Conservation (phyloP, 2,329 filamentous ascomycete species). For the Fusarium paranaense region DNA sequence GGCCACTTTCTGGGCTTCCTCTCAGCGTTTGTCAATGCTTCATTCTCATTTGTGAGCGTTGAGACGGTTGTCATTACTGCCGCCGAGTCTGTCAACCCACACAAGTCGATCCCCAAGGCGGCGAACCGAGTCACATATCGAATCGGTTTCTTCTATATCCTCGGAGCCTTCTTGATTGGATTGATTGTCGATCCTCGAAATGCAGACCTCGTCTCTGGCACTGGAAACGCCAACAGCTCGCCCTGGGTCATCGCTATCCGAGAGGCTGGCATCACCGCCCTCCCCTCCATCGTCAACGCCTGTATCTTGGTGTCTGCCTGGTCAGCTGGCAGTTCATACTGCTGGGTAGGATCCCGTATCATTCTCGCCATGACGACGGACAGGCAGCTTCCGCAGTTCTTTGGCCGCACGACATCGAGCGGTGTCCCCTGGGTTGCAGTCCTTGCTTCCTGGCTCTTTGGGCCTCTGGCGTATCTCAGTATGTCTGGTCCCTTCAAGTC, state of each 20-base stretch:
- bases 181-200: conserved; percentile 74
- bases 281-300: conserved; percentile 76
- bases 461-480: conserved; percentile 77
- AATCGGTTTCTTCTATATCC: conserved; percentile 70
- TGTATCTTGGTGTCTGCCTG: conserved; percentile 75
- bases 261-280: conserved; percentile 69
- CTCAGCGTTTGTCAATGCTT: conserved; percentile 63
- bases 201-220: conserved; percentile 59
- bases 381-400: conserved; percentile 72
- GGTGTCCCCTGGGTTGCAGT: conserved; percentile 71
- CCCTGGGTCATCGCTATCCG: conserved; percentile 79
- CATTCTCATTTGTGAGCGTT: conserved; percentile 64
- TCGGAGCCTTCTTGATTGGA: conserved; percentile 68
- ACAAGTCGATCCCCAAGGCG: conserved; percentile 72
- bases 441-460: conserved; percentile 67
- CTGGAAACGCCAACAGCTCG: conserved; percentile 62
- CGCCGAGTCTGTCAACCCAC: conserved; percentile 71
- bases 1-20: conserved; percentile 69
- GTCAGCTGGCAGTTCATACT: conserved; percentile 70
- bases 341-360: conserved; percentile 68
- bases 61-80: conserved; percentile 63
- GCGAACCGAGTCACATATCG: conserved; percentile 69
- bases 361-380: conserved; percentile 76
- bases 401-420: conserved; percentile 68
- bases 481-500: conserved; percentile 54